These are phyloP conservation scores for Fomitopsis serialis DNA, from an alignment of 768 basidiomycete genomes.

Conservation along the genomic window DNA sequence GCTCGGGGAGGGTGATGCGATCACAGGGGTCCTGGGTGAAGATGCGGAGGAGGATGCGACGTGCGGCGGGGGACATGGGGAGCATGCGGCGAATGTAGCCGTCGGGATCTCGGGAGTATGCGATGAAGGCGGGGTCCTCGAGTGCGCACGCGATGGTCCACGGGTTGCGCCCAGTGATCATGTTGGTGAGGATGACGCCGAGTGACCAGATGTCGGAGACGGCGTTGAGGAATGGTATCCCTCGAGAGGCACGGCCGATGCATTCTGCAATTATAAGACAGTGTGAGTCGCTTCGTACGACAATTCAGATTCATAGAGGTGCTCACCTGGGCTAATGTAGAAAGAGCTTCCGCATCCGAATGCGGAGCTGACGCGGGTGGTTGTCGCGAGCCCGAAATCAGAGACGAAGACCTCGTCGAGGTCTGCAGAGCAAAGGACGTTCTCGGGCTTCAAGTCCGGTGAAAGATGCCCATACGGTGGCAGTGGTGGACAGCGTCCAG, in stretches of 20 bases:
- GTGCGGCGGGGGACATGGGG: constrained; percentile 24
- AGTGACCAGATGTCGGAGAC: constrained; percentile 95
- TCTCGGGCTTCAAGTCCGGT: constrained; percentile 59
- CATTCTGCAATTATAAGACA: constrained; percentile 61
- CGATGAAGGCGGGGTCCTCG: constrained; percentile 80
- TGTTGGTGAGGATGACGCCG: constrained; percentile 91
- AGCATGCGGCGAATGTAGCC: constrained; percentile 58
- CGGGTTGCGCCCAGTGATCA: constrained; percentile 92
- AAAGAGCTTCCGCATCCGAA: constrained; percentile 25
- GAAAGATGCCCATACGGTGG: constrained; percentile 44
- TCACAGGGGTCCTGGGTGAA: constrained; percentile 25
- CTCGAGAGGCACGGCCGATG: constrained; percentile 59
- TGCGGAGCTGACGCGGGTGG: constrained; percentile 11
- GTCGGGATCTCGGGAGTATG: constrained; percentile 66
- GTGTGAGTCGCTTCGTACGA: constrained; percentile 2
- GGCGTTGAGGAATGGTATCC: constrained; percentile 67
- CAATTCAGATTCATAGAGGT: not conserved
- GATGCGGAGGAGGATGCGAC: constrained; percentile 23
- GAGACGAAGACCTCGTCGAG: constrained; percentile 37
- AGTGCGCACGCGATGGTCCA: constrained; percentile 79
- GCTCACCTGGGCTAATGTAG: constrained; percentile 30
- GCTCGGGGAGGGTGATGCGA: constrained; percentile 32
- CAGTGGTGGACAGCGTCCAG: constrained; percentile 46
- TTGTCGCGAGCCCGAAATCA: constrained; percentile 45
- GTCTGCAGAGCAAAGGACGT: constrained; percentile 37